phyloP scores from a whole-genome alignment of 2,329 filamentous ascomycete genomes.

The Aspergillus sp. region DNA sequence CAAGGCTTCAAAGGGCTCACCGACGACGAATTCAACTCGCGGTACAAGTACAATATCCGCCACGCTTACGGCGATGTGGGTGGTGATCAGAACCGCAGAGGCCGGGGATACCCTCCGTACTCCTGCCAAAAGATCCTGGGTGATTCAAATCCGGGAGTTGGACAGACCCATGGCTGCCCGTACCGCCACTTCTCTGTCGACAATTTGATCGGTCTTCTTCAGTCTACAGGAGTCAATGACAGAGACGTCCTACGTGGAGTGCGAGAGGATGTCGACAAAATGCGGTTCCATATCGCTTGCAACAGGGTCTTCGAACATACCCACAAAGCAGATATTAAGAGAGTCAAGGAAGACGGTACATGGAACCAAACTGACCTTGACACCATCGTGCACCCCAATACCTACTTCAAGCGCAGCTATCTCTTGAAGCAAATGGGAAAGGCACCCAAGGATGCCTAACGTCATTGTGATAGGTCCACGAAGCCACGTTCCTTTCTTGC shows the following conservation, averaged over 20 bases:
- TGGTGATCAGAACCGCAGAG: slow-evolving; percentile 82
- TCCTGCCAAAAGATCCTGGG: slow-evolving; percentile 94
- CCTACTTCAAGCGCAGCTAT: slow-evolving; percentile 95
- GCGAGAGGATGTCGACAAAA: slow-evolving; percentile 83
- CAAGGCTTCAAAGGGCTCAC: slow-evolving; percentile 80
- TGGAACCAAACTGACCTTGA: slow-evolving; percentile 78
- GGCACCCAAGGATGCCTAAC: slow-evolving; percentile 48
- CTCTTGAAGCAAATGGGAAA: slow-evolving; percentile 76
- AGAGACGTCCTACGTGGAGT: slow-evolving; percentile 75
- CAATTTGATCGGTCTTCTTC: slow-evolving; percentile 75
- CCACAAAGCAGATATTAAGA: slow-evolving; percentile 76
- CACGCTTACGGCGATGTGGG: slow-evolving; percentile 94
- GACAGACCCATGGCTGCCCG: slow-evolving; percentile 92
- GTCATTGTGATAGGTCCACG: slow-evolving; percentile 47
- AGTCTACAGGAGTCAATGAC: slow-evolving; percentile 77
- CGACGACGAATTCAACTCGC: slow-evolving; percentile 95
- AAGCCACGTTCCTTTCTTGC: slow-evolving; percentile 41
- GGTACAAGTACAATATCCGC: slow-evolving; percentile 96
- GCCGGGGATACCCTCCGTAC: slow-evolving; percentile 84
- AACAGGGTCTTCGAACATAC: slow-evolving; percentile 91
- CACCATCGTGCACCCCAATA: slow-evolving; percentile 95
- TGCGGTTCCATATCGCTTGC: slow-evolving; percentile 91
- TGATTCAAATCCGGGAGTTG: slow-evolving; percentile 81
- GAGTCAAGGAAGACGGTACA: slow-evolving; percentile 71
- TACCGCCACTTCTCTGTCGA: slow-evolving; percentile 90